These are phyloP conservation scores for Mycosphaerella arachidis DNA, from an alignment of 2,329 filamentous ascomycete genomes.

Conservation along the genomic window DNA sequence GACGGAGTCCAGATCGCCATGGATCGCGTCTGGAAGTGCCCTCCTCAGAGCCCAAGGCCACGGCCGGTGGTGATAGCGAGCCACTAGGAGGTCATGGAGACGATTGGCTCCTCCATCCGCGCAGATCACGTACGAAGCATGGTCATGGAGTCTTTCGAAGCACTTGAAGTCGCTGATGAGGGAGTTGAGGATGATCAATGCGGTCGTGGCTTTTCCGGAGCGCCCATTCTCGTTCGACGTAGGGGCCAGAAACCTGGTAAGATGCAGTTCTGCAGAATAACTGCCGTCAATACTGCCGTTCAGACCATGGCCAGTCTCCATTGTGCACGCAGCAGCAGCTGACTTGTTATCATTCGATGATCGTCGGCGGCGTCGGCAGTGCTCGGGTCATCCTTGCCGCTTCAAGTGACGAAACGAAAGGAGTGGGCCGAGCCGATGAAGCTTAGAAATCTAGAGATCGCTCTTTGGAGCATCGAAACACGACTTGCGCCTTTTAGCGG, in stretches of 20 bases:
- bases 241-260: background rate
- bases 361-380: background rate
- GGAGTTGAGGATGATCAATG: slow-evolving; percentile 59
- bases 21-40: slow-evolving; percentile 56
- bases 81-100: slow-evolving; percentile 52
- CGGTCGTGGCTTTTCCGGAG: slow-evolving; percentile 23
- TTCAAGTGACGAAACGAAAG: background rate
- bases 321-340: background rate
- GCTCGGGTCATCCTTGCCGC: background rate
- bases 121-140: slow-evolving; percentile 65
- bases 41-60: slow-evolving; percentile 23
- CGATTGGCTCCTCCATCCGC: slow-evolving; percentile 90
- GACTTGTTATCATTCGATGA: background rate
- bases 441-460: background rate
- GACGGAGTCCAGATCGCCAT: slow-evolving; percentile 90
- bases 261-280: background rate
- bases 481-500: slow-evolving; percentile 8
- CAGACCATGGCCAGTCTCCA: background rate
- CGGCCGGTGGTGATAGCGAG: slow-evolving; percentile 12
- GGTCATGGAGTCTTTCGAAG: slow-evolving; percentile 44
- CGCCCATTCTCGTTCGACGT: slow-evolving; percentile 7
- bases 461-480: slow-evolving; percentile 2
- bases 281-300: background rate
- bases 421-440: background rate
- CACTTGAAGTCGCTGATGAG: slow-evolving; percentile 52